Evolutionary conservation across 495 filamentous ascomycete genomes (phyloP), one percentile per base, ranked within the genome.

Genomic region (Rostrohypoxylon terebratum): DNA sequence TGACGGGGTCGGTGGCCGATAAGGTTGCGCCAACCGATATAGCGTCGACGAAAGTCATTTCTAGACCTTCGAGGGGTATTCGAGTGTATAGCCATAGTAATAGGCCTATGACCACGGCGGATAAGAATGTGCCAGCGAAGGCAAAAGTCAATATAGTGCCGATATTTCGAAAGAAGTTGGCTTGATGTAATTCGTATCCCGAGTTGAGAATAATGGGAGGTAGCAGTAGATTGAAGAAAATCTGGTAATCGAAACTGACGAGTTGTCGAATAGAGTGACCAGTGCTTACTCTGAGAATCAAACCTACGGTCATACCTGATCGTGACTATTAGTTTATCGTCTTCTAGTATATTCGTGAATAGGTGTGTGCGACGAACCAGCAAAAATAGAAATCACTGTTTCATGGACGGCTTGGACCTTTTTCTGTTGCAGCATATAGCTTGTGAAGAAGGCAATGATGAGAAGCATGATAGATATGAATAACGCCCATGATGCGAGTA

Each of bases 131-230:
- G 11, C 96, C 96, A 50, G 93, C 94, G 73, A 99, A 99, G 9
- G 96, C 96, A 78, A 99, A 99, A n/a, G 96, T 97, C 60, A 99
- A 85, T 71, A 99, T 99, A 2, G 94, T 96, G 45, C 96, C 96
- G 68, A 98, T 97, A 77, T 98, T 97, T 59, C 96, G 92, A 79
- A 98, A 98, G 84, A 98, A 98, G 82, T 98, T 98, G 63, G 91
- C 93, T 82, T 99, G 96, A 79, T 99, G 96, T 40, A 99, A 81
- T 81, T 99, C 96, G 83, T 98, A 99, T 44, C 96, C 96, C 34
- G 94, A 97, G 38, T 94, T 94, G 45, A 99, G 86, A 79, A 99
- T 99, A 77, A 99, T 99, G 7, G 96, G 96, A 36, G 96, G 96
- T 33, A 99, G 90, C 42, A 99, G 90, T 62, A 99, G 89, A 80